Evolutionary conservation across 2,329 filamentous ascomycete genomes (phyloP).

Genomic region (Xylariaceae sp.): DNA sequence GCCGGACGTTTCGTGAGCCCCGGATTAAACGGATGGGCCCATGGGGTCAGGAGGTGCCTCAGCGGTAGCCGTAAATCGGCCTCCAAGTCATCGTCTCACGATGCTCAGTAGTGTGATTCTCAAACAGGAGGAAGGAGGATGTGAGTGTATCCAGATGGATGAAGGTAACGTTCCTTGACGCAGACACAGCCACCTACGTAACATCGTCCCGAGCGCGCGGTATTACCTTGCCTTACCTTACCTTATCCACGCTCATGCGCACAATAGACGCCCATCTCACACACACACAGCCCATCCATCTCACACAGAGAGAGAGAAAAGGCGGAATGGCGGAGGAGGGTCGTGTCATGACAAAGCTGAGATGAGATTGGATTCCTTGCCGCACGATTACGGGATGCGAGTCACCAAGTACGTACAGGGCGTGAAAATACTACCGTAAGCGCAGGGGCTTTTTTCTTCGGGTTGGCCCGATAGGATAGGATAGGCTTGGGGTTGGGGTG

Average conservation of each 20-base stretch:
- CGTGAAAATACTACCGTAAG: not conserved
- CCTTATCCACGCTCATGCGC: too few species aligned
- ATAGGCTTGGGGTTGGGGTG: not conserved
- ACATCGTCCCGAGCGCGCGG: not conserved
- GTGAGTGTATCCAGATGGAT: conserved; percentile 47
- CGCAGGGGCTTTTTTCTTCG: not conserved
- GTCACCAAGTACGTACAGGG: not conserved
- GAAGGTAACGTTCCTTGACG: conserved; percentile 9
- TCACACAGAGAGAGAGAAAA: not conserved
- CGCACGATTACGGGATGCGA: not conserved
- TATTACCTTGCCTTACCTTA: not conserved
- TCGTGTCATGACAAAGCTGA: not conserved
- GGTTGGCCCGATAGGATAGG: not conserved
- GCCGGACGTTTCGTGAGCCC: too few species aligned
- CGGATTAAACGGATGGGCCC: too few species aligned
- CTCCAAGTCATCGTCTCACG: too few species aligned
- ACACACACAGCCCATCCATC: not conserved
- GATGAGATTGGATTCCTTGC: not conserved
- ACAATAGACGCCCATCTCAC: not conserved
- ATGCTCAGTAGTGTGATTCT: too few species aligned
- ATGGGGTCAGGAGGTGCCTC: too few species aligned
- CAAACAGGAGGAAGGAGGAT: conserved; percentile 43
- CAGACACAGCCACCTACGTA: not conserved
- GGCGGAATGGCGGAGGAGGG: not conserved
- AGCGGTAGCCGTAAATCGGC: too few species aligned